phyloP scores from a whole-genome alignment of 352 stramenopile species.

The Pythium folliculosum region DNA sequence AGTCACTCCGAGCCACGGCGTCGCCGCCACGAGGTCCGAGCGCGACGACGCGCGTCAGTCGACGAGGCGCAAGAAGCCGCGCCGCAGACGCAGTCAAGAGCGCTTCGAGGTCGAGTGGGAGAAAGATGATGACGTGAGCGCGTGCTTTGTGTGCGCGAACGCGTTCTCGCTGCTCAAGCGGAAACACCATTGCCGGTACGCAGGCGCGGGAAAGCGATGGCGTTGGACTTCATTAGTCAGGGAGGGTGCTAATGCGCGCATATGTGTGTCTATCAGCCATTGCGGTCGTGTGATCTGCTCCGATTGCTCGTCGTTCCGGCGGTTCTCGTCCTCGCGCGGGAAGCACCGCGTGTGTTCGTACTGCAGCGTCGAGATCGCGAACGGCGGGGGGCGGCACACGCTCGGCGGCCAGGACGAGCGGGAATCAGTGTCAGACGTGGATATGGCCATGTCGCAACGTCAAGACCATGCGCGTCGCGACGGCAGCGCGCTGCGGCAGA shows the following conservation, averaged over 20 bases:
- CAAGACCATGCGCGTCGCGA: not conserved
- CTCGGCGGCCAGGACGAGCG: not conserved
- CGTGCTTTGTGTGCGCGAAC: slow-evolving; percentile 53
- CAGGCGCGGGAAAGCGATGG: not conserved
- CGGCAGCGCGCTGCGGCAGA: slow-evolving; percentile 9
- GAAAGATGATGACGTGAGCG: slow-evolving; percentile 40
- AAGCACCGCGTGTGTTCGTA: slow-evolving; percentile 68
- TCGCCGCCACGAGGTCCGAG: slow-evolving; percentile 20
- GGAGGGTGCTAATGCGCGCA: not conserved
- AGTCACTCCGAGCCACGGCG: not conserved
- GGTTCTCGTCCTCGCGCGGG: slow-evolving; percentile 53
- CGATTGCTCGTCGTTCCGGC: slow-evolving; percentile 70
- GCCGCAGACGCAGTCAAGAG: slow-evolving; percentile 58
- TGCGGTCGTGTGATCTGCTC: slow-evolving; percentile 79
- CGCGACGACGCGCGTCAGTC: slow-evolving; percentile 17
- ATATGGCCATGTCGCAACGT: not conserved
- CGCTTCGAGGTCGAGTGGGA: slow-evolving; percentile 70
- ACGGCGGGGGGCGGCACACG: slow-evolving; percentile 8
- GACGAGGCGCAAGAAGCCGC: slow-evolving; percentile 28
- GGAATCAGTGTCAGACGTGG: slow-evolving; percentile 13
- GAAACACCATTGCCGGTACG: slow-evolving; percentile 77
- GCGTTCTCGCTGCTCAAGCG: slow-evolving; percentile 70
- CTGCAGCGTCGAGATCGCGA: slow-evolving; percentile 40
- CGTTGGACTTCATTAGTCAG: not conserved
- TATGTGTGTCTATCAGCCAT: slow-evolving; percentile 25